phyloP scores from a whole-genome alignment of 805 yeast genomes.

The Zygosaccharomyces bisporus region DNA sequence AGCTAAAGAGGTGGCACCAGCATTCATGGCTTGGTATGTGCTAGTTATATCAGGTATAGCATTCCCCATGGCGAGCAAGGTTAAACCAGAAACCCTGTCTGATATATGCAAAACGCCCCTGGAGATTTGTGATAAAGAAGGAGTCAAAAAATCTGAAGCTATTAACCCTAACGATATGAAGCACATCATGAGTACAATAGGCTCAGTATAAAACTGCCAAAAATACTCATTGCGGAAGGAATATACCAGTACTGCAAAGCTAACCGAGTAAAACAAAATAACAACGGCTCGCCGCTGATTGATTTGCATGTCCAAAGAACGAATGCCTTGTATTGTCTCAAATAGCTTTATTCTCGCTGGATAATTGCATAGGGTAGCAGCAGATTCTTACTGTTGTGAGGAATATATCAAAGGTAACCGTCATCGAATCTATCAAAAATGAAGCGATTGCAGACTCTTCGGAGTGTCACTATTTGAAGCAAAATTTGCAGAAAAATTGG shows the following conservation, averaged over 20 bases:
- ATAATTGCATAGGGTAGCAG: constrained; percentile 1
- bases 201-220: constrained; percentile 18
- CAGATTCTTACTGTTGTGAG: too few species aligned
- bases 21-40: constrained; percentile 74
- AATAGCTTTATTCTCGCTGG: not conserved
- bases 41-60: constrained; percentile 88
- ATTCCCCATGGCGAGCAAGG: constrained; percentile 85
- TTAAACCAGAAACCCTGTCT: constrained; percentile 79
- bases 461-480: not conserved
- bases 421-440: not conserved
- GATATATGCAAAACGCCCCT: constrained; percentile 52
- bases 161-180: constrained; percentile 69
- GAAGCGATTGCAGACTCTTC: not conserved
- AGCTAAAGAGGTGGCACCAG: constrained; percentile 72
- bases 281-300: constrained; percentile 15
- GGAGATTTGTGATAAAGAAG: constrained; percentile 69
- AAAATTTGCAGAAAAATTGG: not conserved
- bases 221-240: constrained; percentile 3
- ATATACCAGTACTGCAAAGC: constrained; percentile 4
- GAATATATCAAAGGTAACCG: too few species aligned
- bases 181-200: constrained; percentile 36
- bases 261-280: constrained; percentile 13
- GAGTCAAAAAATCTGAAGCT: constrained; percentile 79
- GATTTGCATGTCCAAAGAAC: constrained; percentile 3
- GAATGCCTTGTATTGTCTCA: not conserved